Evolutionary conservation across 2,329 filamentous ascomycete species (phyloP), one percentile per base, ranked within the genome.

Genomic region (Sporothrix euskadiensis): DNA sequence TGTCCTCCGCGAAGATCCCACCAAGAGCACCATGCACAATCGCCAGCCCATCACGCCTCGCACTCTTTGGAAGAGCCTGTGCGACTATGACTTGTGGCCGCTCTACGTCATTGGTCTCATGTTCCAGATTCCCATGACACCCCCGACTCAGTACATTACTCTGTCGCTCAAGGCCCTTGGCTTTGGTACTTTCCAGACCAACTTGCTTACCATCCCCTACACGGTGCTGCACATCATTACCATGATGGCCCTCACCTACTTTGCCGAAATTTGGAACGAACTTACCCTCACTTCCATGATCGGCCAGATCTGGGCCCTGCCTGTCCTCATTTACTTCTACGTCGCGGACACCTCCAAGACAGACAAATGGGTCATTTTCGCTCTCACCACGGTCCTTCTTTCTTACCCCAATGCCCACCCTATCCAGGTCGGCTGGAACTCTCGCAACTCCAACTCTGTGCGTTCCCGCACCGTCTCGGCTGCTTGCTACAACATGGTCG

Each of bases 401-500:
- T 78, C 78, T 10, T 84, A 82, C 72, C 84, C 81, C 12, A 83
- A 79, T 54, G 80, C 83, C 1, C 84, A 87, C 73, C 82, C 85
- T 0, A 84, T 87, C 52, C 83, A 85, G 54, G 84, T 85, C 3
- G 83, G 79, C 30, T 86, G 84, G 83, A 83, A 83, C 75, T 84
- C 83, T 1, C 82, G 87, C 69, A 92, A 91, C 77, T 86, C 88
- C 2, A 89, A 89, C 75, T 84, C 86, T 0, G 88, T 92, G 10
- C 84, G 89, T 12, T 88, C 87, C 6, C 83, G 89, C 7, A 88
- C 89, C 1, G 88, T 92, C 1, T 88, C 88, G 0, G 86, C 88
- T 0, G 89, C 88, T 0, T 81, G 88, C n/a, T 91, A 91, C 80
- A 91, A 91, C 77, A 86, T 86, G 83, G 83, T 80, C 39, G 81